Base-by-base conservation (phyloP, 768 basidiomycete species). In the Tephrocybe rancida region DNA sequence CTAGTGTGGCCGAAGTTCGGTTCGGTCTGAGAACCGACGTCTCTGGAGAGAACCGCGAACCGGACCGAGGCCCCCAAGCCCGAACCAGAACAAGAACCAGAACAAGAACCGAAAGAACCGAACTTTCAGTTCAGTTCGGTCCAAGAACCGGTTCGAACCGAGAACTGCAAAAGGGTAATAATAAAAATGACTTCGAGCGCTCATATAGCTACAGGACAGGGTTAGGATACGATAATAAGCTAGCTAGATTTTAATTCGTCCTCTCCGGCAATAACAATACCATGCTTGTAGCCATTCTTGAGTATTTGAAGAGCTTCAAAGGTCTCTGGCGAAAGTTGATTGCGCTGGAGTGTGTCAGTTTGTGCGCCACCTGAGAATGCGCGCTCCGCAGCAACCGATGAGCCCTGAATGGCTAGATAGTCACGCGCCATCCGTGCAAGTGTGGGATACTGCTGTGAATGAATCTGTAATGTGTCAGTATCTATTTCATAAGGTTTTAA, bases 281-380 rank as follows among this genome's bases (percentile, higher is more conserved):
- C 63, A 57, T 67, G 64, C 6, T 51, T 18, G 45, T 72, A 72
- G n/a, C n/a, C n/a, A n/a, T n/a, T n/a, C n/a, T n/a, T n/a, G n/a
- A n/a, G n/a, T n/a, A n/a, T n/a, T n/a, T n/a, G n/a, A n/a, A n/a
- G n/a, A n/a, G n/a, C n/a, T n/a, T n/a, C n/a, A n/a, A n/a, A n/a
- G n/a, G n/a, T n/a, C n/a, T n/a, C n/a, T n/a, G n/a, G n/a, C n/a
- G n/a, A n/a, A n/a, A n/a, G n/a, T n/a, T n/a, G n/a, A n/a, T n/a
- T 3, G 48, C 59, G 57, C 50, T 54, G 52, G 0, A 50, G 39
- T 13, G 63, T 64, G 24, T 55, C 64, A 7, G 63, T 71, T 14
- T 67, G 37, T 0, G 64, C 64, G 19, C 59, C 62, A 55, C 61
- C 62, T 5, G 63, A 70, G 44, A 72, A 72, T 3, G 58, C 60